Percentiles rank a stretch among this genome's conserved stretches.
Conservation (phyloP, 2,329 filamentous ascomycete species). For the Magnaporthales sp. region DNA sequence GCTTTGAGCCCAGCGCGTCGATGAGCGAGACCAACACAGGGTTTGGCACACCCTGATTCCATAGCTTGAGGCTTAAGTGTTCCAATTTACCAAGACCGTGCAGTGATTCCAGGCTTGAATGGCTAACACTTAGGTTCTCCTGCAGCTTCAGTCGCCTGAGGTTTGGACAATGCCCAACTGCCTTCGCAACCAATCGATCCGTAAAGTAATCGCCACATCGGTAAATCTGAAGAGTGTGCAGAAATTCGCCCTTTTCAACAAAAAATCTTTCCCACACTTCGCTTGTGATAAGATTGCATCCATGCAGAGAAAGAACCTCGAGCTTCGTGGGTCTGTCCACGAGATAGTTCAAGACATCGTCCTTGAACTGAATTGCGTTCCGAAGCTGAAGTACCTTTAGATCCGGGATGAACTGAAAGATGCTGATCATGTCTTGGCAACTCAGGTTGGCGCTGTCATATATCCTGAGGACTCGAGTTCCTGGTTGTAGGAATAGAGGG, state of each 20-base stretch:
- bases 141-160: constrained; percentile 71
- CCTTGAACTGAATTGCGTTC: constrained; percentile 88
- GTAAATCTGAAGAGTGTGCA: constrained; percentile 68
- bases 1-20: constrained; percentile 47
- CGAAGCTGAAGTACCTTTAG: constrained; percentile 66
- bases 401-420: constrained; percentile 66
- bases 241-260: constrained; percentile 49
- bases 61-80: constrained; percentile 65
- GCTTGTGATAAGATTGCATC: constrained; percentile 75
- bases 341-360: constrained; percentile 74
- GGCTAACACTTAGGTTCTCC: constrained; percentile 67
- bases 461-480: constrained; percentile 40
- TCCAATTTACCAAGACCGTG: constrained; percentile 54
- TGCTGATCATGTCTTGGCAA: constrained; percentile 67
- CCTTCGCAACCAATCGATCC: constrained; percentile 55
- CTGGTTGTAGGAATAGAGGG: constrained; percentile 46
- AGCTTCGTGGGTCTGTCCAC: constrained; percentile 61
- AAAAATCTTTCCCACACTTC: constrained; percentile 67
- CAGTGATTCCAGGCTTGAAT: constrained; percentile 57
- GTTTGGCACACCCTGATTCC: constrained; percentile 42
- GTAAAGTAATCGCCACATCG: constrained; percentile 73
- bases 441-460: constrained; percentile 58
- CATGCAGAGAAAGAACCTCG: constrained; percentile 69
- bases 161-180: constrained; percentile 57
- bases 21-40: constrained; percentile 55